Conservation (phyloP, 2,329 filamentous ascomycete genomes). For the Arthrobotrys conoides region DNA sequence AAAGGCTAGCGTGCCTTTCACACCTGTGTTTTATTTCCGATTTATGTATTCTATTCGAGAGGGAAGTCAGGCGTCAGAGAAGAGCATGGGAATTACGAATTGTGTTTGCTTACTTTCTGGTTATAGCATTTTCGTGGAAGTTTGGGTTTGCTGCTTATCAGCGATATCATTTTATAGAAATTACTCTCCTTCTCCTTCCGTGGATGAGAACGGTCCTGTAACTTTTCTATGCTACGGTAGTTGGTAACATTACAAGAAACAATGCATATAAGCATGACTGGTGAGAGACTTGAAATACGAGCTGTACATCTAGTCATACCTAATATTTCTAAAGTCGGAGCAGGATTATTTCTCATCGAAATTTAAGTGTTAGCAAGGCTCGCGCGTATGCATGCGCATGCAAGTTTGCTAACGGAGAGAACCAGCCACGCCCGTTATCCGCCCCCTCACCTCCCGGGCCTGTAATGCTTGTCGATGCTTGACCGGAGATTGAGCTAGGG, state of each 20-base stretch:
- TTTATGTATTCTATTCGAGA: slow-evolving; percentile 43
- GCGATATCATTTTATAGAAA: slow-evolving; percentile 37
- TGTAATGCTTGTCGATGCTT: slow-evolving; percentile 30
- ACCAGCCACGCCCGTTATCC: slow-evolving; percentile 47
- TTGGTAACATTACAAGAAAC: slow-evolving; percentile 26
- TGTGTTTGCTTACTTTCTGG: slow-evolving; percentile 38
- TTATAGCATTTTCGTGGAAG: slow-evolving; percentile 46
- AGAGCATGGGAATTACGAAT: slow-evolving; percentile 54
- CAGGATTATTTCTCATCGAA: slow-evolving; percentile 20
- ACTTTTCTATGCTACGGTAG: slow-evolving; percentile 15
- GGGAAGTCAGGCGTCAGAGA: slow-evolving; percentile 57
- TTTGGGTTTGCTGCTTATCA: slow-evolving; percentile 43
- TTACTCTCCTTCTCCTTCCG: slow-evolving; percentile 13
- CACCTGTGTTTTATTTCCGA: slow-evolving; percentile 22
- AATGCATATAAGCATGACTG: slow-evolving; percentile 25
- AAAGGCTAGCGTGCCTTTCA: slow-evolving; percentile 18
- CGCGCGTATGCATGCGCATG: slow-evolving; percentile 29
- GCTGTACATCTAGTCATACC: slow-evolving; percentile 7
- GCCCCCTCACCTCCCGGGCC: slow-evolving; percentile 2
- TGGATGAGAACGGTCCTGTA: not conserved
- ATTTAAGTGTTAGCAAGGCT: slow-evolving; percentile 13
- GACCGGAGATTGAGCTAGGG: slow-evolving; percentile 38
- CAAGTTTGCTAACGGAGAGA: slow-evolving; percentile 20
- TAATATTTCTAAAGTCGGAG: not conserved
- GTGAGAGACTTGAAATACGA: slow-evolving; percentile 33